Percentiles rank a stretch among this genome's conserved stretches.
These are phyloP conservation scores for Globisporangium viniferum DNA, from an alignment of 352 stramenopile genomes.

Conservation along the genomic window DNA sequence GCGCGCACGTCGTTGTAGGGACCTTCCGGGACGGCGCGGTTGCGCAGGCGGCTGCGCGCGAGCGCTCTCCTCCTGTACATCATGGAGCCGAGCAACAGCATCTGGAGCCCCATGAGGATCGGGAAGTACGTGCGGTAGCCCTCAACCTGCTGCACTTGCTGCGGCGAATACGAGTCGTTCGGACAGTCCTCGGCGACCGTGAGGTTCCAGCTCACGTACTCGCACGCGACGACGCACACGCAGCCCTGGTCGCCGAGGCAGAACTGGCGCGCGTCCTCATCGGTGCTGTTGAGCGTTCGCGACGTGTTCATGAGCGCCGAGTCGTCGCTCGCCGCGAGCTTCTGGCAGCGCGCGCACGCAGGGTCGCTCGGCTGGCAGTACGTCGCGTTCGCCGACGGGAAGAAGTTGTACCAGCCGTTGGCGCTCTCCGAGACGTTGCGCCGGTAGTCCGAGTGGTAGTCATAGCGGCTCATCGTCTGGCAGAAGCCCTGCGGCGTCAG, in stretches of 20 bases:
- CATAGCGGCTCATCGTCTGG: conserved; percentile 50
- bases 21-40: conserved; percentile 23
- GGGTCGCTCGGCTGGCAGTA: conserved; percentile 59
- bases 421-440: conserved; percentile 39
- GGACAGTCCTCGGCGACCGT: conserved; percentile 52
- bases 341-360: conserved; percentile 45
- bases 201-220: conserved; percentile 44
- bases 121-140: conserved; percentile 64
- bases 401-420: conserved; percentile 62
- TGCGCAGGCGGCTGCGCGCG: conserved; percentile 21
- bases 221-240: conserved; percentile 64
- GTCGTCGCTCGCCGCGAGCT: conserved; percentile 25
- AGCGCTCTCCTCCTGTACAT: conserved; percentile 56
- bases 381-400: conserved; percentile 51
- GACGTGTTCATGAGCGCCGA: conserved; percentile 21
- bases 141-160: conserved; percentile 15
- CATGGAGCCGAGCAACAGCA: conserved; percentile 49
- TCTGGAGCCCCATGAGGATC: conserved; percentile 67
- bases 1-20: conserved; percentile 75
- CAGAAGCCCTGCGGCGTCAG: conserved; percentile 56
- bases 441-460: conserved; percentile 47
- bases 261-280: conserved; percentile 41
- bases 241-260: conserved; percentile 52
- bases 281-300: conserved; percentile 33
- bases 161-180: conserved; percentile 18